Percentiles rank a stretch among this genome's conserved stretches.
Evolutionary conservation across 805 yeast genomes (phyloP).

Genomic region (Ogataea paraovalis): DNA sequence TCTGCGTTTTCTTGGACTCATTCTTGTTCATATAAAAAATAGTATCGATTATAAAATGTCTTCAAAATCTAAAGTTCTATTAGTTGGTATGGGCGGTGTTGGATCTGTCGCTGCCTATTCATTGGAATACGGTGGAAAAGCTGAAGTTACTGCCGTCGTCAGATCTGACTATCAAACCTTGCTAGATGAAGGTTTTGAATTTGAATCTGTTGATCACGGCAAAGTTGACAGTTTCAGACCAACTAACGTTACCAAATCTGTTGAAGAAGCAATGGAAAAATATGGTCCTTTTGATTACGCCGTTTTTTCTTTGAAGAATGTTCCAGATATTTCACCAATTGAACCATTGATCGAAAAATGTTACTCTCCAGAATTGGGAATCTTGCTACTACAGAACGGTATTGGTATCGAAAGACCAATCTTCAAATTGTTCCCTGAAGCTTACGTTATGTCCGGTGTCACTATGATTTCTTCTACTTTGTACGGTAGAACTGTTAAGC

Average conservation of each 20-base stretch:
- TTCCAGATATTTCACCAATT: constrained; percentile 56
- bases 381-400: constrained; percentile 40
- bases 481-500: constrained; percentile 30
- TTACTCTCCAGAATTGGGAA: constrained; percentile 28
- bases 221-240: constrained; percentile 52
- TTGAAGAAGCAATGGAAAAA: constrained; percentile 42
- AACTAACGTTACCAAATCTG: constrained; percentile 34
- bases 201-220: constrained; percentile 65
- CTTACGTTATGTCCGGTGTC: constrained; percentile 37
- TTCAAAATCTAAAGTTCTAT: constrained; percentile 39
- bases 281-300: constrained; percentile 48
- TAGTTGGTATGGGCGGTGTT: constrained; percentile 84
- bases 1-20: no score
- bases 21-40: not conserved
- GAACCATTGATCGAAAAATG: constrained; percentile 32
- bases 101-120: constrained; percentile 75
- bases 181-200: constrained; percentile 47
- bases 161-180: constrained; percentile 62
- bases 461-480: constrained; percentile 34
- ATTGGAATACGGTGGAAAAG: constrained; percentile 42
- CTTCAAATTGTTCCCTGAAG: constrained; percentile 31
- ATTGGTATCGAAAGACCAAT: constrained; percentile 36
- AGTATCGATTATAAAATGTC: constrained; percentile 2
- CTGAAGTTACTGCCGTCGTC: constrained; percentile 56
- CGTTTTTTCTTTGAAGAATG: constrained; percentile 58